Conservation (phyloP, 805 yeast species). For the Wickerhamomyces silvicola region DNA sequence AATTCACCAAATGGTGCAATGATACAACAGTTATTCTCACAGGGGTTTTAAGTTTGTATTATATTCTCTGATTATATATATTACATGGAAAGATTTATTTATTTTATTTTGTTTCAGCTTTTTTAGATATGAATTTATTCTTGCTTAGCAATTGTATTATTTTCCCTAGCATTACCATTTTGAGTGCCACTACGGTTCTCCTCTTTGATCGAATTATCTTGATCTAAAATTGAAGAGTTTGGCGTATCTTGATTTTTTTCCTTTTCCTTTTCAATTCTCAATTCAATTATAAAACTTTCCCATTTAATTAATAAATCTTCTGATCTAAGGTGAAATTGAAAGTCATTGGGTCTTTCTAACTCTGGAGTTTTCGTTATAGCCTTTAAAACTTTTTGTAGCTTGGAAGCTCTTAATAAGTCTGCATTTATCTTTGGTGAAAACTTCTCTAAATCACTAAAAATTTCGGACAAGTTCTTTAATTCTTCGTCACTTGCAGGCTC, state of each 20-base stretch:
- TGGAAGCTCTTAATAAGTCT: slow-evolving; percentile 36
- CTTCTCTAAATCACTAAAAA: slow-evolving; percentile 34
- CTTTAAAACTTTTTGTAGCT: slow-evolving; percentile 46
- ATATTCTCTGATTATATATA: not conserved
- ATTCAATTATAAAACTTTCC: slow-evolving; percentile 30
- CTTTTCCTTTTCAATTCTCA: slow-evolving; percentile 27
- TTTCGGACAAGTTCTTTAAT: slow-evolving; percentile 15
- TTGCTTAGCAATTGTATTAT: too few species aligned
- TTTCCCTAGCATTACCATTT: too few species aligned
- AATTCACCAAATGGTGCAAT: slow-evolving; percentile 45
- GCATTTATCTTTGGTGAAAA: slow-evolving; percentile 31
- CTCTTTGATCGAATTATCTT: not conserved
- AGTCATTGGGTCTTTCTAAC: slow-evolving; percentile 37
- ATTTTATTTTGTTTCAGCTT: too few species aligned
- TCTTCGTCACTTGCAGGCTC: slow-evolving; percentile 36
- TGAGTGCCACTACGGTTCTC: too few species aligned
- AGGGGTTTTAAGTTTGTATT: slow-evolving; percentile 5
- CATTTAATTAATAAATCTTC: slow-evolving; percentile 35
- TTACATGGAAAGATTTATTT: too few species aligned
- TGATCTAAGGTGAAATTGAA: slow-evolving; percentile 39
- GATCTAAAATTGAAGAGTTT: slow-evolving; percentile 9
- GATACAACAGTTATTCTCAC: slow-evolving; percentile 30
- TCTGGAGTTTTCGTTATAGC: slow-evolving; percentile 36
- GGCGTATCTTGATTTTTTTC: slow-evolving; percentile 9
- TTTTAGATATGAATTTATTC: too few species aligned